These are phyloP conservation scores for Sclerotinia minor DNA, from an alignment of 2,329 filamentous ascomycete genomes.

Conservation along the genomic window DNA sequence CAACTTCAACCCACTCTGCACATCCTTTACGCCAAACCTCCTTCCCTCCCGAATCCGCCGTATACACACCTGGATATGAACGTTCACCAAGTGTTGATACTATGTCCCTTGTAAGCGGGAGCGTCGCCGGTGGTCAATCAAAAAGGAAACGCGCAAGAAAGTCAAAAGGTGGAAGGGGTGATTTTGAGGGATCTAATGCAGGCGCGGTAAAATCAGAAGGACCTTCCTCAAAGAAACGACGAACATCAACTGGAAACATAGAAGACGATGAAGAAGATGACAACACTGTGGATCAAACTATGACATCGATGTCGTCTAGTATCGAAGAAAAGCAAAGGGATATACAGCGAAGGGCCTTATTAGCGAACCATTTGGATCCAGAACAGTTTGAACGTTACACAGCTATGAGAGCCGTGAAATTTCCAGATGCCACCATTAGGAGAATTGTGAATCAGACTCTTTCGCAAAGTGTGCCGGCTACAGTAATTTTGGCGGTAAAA, in stretches of 20 bases:
- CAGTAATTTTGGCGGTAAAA: slow-evolving; percentile 73
- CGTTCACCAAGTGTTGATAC: slow-evolving; percentile 67
- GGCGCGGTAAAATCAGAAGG: slow-evolving; percentile 37
- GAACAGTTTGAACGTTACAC: slow-evolving; percentile 70
- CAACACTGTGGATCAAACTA: slow-evolving; percentile 41
- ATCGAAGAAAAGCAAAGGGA: slow-evolving; percentile 69
- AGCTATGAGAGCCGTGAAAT: slow-evolving; percentile 66
- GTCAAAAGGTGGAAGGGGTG: slow-evolving; percentile 57
- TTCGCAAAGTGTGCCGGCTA: slow-evolving; percentile 73
- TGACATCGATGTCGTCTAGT: slow-evolving; percentile 51
- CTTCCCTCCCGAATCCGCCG: slow-evolving; percentile 66
- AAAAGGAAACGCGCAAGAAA: slow-evolving; percentile 65
- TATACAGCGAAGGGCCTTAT: slow-evolving; percentile 56
- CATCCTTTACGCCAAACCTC: slow-evolving; percentile 80
- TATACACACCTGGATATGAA: slow-evolving; percentile 47
- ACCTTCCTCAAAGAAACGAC: slow-evolving; percentile 47
- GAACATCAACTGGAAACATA: slow-evolving; percentile 48
- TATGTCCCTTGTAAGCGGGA: slow-evolving; percentile 61
- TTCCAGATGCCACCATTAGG: slow-evolving; percentile 68
- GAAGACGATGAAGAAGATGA: slow-evolving; percentile 53
- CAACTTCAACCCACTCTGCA: slow-evolving; percentile 52
- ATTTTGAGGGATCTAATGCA: slow-evolving; percentile 37
- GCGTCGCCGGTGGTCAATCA: slow-evolving; percentile 49
- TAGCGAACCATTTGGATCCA: slow-evolving; percentile 64
- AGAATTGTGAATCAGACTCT: slow-evolving; percentile 79